Evolutionary conservation across 495 filamentous ascomycete species (phyloP).

Genomic region (Sabuloglossum arenarium): DNA sequence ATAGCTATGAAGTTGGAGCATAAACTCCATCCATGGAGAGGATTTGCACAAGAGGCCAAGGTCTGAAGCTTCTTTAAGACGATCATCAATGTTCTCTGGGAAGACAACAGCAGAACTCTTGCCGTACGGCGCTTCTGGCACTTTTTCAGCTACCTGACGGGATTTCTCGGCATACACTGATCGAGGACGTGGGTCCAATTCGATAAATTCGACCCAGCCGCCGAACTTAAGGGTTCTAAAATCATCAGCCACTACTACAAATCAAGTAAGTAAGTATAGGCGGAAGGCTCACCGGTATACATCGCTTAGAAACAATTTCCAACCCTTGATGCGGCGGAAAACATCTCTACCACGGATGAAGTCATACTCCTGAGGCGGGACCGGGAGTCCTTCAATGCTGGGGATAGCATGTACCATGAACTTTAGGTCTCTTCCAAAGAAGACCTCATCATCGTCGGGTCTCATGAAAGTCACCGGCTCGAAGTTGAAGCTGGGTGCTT

Average conservation of each 20-base stretch:
- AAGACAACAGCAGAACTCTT: neutral
- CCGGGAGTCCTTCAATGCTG: neutral
- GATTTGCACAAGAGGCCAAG: neutral
- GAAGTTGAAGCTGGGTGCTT: too few species aligned
- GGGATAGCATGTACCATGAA: neutral
- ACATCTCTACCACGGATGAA: neutral
- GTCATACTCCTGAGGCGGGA: neutral
- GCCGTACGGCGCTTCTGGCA: neutral
- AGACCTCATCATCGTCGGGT: too few species aligned
- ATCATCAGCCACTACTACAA: neutral
- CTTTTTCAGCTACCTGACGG: neutral
- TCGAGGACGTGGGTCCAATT: neutral
- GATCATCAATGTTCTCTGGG: neutral
- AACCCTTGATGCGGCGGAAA: neutral
- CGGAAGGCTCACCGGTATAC: neutral
- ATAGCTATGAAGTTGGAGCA: neutral
- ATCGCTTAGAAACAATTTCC: neutral
- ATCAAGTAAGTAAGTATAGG: neutral
- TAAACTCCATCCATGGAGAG: neutral
- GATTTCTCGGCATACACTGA: neutral
- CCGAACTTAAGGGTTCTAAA: neutral
- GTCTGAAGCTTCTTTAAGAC: neutral
- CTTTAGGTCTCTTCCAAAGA: neutral
- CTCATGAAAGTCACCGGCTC: too few species aligned
- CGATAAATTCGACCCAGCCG: neutral